Evolutionary conservation across 257 asterid genomes (phyloP).

Genomic region (Solanum gandarillasii): DNA sequence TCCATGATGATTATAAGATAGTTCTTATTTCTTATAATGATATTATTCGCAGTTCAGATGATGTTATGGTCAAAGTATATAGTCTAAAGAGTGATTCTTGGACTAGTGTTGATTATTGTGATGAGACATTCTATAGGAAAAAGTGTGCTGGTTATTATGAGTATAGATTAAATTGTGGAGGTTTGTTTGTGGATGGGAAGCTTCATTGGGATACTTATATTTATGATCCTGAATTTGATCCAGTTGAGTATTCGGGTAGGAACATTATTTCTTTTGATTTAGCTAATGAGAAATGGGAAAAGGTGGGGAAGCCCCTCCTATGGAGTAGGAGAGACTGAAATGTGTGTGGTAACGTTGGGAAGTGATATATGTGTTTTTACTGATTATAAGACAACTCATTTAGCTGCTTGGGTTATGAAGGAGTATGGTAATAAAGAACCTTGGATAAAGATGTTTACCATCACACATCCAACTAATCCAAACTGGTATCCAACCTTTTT

Average conservation of each 20-base stretch:
- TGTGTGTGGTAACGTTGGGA: background rate
- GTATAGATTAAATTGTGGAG: background rate
- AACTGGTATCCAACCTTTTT: background rate
- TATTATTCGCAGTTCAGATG: background rate
- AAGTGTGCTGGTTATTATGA: background rate
- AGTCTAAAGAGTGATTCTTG: background rate
- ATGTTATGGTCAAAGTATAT: background rate
- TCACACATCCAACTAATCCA: background rate
- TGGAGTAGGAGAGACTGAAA: background rate
- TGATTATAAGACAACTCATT: background rate
- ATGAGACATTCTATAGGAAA: background rate
- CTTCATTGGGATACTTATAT: background rate
- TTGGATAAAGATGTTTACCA: background rate
- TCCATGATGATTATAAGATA: background rate
- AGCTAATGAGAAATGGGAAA: background rate
- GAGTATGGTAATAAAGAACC: background rate
- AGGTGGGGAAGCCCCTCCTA: background rate
- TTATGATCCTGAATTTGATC: background rate
- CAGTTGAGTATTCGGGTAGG: background rate
- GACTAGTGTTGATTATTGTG: background rate
- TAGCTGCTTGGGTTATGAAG: background rate
- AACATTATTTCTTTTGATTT: background rate
- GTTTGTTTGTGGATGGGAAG: background rate
- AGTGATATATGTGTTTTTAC: background rate
- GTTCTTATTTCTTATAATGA: background rate